A percentile compares a stretch with the other conserved stretches of the same genome.
phyloP scores from a whole-genome alignment of 345 rosid species.

The Kandelia obovata region DNA sequence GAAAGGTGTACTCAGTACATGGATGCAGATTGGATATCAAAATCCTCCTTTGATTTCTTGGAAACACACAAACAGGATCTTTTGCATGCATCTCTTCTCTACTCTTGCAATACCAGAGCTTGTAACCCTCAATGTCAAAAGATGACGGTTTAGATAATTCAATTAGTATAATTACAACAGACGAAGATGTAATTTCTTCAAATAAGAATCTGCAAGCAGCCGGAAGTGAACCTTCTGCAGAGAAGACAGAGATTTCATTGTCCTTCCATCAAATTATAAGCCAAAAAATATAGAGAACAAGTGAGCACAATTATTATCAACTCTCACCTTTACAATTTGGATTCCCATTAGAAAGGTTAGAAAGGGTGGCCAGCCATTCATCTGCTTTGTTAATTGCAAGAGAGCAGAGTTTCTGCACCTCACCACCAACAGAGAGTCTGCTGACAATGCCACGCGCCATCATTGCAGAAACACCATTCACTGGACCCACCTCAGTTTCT shows the following conservation, averaged over 20 bases:
- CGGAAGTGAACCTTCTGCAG: slow-evolving; percentile 57
- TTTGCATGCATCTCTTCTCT: slow-evolving; percentile 54
- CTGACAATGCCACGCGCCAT: slow-evolving; percentile 88
- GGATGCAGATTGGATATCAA: slow-evolving; percentile 77
- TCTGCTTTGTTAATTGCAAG: slow-evolving; percentile 69
- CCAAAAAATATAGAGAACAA: background rate
- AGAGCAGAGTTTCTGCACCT: slow-evolving; percentile 73
- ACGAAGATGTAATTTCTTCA: slow-evolving; percentile 66
- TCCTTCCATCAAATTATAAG: slow-evolving; percentile 14
- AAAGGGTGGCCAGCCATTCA: slow-evolving; percentile 44
- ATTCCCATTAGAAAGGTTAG: slow-evolving; percentile 33
- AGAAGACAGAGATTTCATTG: slow-evolving; percentile 5
- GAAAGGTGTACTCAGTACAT: slow-evolving; percentile 72
- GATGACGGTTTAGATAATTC: slow-evolving; percentile 50
- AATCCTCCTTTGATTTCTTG: slow-evolving; percentile 71
- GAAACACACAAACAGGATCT: slow-evolving; percentile 55
- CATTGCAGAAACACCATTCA: slow-evolving; percentile 61
- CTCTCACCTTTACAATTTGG: slow-evolving; percentile 52
- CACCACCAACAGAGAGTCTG: slow-evolving; percentile 71
- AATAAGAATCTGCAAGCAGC: slow-evolving; percentile 80
- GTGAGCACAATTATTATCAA: background rate
- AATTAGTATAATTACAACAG: slow-evolving; percentile 59
- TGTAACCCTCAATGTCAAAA: slow-evolving; percentile 65
- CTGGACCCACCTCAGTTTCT: slow-evolving; percentile 81
- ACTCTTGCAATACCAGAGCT: slow-evolving; percentile 83